Evolutionary conservation across 495 filamentous ascomycete species (phyloP), one percentile per base, ranked within the genome.

Genomic region (Penicillium bovifimosum): DNA sequence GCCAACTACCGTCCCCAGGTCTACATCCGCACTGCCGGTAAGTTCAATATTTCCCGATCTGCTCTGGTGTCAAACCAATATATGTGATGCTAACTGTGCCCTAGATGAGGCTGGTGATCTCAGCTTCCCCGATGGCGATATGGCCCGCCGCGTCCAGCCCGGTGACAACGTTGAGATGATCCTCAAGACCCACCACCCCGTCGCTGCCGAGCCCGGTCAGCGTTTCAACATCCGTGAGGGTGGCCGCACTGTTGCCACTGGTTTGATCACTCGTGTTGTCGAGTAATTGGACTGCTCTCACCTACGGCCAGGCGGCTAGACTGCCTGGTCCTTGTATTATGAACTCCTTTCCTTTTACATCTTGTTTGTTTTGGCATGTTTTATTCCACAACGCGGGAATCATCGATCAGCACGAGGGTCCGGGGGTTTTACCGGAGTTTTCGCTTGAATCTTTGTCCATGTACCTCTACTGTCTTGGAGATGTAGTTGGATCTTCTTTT

Each of bases 151-250:
- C 75, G 86, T 96, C 67, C 91, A 93, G 89, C 93, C 93, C 47
- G 93, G 93, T 66, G 93, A 98, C 81, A 98, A 98, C 76, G 85
- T 93, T 58, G 95, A 97, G 82, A 93, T 98, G 89, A 71, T 88
- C 54, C 86, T 87, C 73, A 76, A 81, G 55, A 84, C 95, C 55
- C 77, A 86, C 75, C 73, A 83, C 63, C 90, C 95, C 41, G 73
- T 95, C 58, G 93, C 91, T 49, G 65, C 96, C 46, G 95, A 97
- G 74, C 70, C 79, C 45, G 91, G 92, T 56, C 87, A 93, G 79
- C 86, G 93, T 47, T 90, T 97, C 78, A 98, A 96, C 79, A 81
- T 98, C 66, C 87, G 93, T 68, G 93, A 98, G 76, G 93, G 90
- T 74, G 90, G 92, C 56, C 81, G 89, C 55, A 96, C 91, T 41